Conservation (phyloP, 192 early-diverging fungal genomes). For the Gonapodya sp. region DNA sequence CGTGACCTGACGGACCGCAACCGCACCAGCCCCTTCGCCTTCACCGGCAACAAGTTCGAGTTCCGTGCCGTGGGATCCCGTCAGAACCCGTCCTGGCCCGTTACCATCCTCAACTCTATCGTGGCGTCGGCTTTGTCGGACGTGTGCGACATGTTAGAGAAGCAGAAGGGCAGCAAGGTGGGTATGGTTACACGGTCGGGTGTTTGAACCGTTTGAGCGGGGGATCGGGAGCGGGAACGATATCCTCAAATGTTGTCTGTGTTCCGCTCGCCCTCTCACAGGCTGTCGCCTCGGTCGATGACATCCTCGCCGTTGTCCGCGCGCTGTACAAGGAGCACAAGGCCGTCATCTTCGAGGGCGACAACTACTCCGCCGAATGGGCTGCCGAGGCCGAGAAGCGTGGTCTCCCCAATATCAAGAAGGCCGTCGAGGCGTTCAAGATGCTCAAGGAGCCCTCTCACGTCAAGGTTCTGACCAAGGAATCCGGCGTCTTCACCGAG, state of each 20-base stretch:
- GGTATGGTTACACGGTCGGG: not conserved
- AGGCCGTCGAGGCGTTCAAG: constrained; percentile 80
- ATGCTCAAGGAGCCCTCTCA: constrained; percentile 64
- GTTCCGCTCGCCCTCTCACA: too few relatives aligned
- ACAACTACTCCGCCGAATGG: constrained; percentile 97
- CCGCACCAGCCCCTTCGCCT: constrained; percentile 98
- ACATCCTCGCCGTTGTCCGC: constrained; percentile 82
- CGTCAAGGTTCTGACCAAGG: constrained; percentile 62
- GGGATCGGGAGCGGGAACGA: too few relatives aligned
- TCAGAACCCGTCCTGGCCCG: constrained; percentile 94
- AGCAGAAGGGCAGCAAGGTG: constrained; percentile 71
- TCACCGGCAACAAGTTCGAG: constrained; percentile 99
- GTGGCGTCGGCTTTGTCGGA: constrained; percentile 72
- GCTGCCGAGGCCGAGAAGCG: constrained; percentile 82
- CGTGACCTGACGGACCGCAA: constrained; percentile 99
- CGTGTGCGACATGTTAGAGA: constrained; percentile 61
- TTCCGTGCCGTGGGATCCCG: constrained; percentile 98
- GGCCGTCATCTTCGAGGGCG: constrained; percentile 90
- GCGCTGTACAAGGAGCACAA: constrained; percentile 71
- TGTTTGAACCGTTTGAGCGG: not conserved
- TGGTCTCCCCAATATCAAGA: constrained; percentile 92
- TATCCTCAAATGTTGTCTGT: too few relatives aligned
- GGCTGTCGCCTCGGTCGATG: constrained; percentile 63
- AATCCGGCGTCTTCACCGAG: constrained; percentile 73
- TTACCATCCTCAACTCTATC: constrained; percentile 84